Evolutionary conservation across 495 filamentous ascomycete species (phyloP), one percentile per base, ranked within the genome.

Genomic region (Cairneyella variabilis): DNA sequence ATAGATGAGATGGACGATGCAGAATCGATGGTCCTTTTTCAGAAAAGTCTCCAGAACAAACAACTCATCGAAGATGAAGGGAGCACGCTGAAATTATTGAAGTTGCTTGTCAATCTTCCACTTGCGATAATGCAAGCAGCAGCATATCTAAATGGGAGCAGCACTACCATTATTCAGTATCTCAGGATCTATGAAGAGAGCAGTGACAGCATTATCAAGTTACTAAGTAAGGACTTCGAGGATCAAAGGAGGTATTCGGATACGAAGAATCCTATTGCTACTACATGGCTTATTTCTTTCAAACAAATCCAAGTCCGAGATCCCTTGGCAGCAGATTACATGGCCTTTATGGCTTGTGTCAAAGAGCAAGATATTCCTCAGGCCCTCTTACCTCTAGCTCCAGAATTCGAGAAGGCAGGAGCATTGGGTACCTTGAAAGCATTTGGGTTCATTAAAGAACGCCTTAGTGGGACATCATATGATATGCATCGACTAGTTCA

Each of bases 201-300:
- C 16, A 48, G 25, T 26, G 54, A 57, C 17, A 52, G 17, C 22
- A 20, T 46, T 8, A 41, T 58, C 20, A 20, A 53, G 28, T 59
- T 82, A 5, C 56, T 82, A 10, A 77, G 72, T 49, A 55, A 69
- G 57, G 76, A 79, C 1, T 84, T 83, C 40, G 62, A 67, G 3
- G 78, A 81, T 25, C 51, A 70, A 5, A 57, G 66, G 9, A 60
- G 75, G 43, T 77, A 80, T 50, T 32, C 28, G 3, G 68, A 64
- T 1, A 65, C 58, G n/a, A 61, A 71, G 12, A 82, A 80, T 46
- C 69, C 80, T 1, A 67, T 83, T 0, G 75, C 74, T 0, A 70
- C 67, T 0, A 84, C 79, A 0, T 83, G 76, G 78, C 63, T 75
- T 0, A 71, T 78, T 0, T 79, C 77, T 0, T 77, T 83, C 41